Evolutionary conservation across 2,329 filamentous ascomycete genomes (phyloP).

Genomic region (Scedosporium minutisporum): DNA sequence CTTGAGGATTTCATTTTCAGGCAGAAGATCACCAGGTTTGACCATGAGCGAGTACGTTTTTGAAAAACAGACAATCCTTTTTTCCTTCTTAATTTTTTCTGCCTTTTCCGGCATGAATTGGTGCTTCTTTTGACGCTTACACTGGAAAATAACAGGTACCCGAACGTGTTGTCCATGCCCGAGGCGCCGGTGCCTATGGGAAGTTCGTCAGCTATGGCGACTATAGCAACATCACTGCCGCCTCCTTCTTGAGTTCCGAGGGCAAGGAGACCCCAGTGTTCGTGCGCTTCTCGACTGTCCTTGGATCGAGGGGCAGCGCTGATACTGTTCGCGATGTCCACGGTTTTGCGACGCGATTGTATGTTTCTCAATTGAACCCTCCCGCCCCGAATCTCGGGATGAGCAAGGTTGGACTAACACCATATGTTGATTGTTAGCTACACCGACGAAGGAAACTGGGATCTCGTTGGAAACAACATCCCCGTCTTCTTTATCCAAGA

Average conservation of each 20-base stretch:
- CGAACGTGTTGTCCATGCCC: slow-evolving; percentile 59
- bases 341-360: slow-evolving; percentile 56
- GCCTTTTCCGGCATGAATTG: too few species aligned
- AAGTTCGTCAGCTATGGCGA: slow-evolving; percentile 59
- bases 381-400: not conserved
- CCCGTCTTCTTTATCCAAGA: slow-evolving; percentile 72
- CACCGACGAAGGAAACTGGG: slow-evolving; percentile 69
- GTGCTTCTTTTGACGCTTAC: not conserved
- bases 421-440: slow-evolving; percentile 29
- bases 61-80: not conserved
- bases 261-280: slow-evolving; percentile 58
- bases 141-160: slow-evolving; percentile 32
- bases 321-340: slow-evolving; percentile 78
- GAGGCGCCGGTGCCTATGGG: slow-evolving; percentile 60
- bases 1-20: slow-evolving; percentile 65
- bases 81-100: not conserved
- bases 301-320: slow-evolving; percentile 64
- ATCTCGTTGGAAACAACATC: slow-evolving; percentile 65
- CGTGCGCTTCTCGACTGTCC: slow-evolving; percentile 68
- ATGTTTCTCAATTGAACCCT: not conserved
- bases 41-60: slow-evolving; percentile 54
- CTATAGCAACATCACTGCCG: slow-evolving; percentile 58
- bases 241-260: slow-evolving; percentile 48
- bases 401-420: slow-evolving; percentile 37
- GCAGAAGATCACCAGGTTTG: slow-evolving; percentile 62